Conservation (phyloP, 495 filamentous ascomycete species). For the Halenospora varia region DNA sequence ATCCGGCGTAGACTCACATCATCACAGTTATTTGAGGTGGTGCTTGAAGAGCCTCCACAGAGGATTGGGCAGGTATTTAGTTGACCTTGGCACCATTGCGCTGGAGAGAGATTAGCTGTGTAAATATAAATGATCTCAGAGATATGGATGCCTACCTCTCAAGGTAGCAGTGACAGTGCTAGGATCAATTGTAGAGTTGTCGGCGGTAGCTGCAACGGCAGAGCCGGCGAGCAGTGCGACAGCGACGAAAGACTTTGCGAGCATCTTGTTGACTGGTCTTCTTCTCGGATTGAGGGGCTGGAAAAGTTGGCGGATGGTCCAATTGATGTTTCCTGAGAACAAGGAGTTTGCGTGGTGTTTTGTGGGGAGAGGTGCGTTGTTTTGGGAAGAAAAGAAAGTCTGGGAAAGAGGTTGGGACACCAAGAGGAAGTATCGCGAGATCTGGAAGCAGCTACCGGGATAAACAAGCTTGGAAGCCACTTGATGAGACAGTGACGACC, state of each 20-base stretch:
- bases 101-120: constrained; percentile 22
- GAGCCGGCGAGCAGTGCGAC: constrained; percentile 31
- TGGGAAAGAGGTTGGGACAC: background rate
- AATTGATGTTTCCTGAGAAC: constrained; percentile 10
- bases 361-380: background rate
- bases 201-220: constrained; percentile 30
- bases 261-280: constrained; percentile 23
- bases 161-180: constrained; percentile 17
- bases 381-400: background rate
- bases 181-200: constrained; percentile 32
- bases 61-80: constrained; percentile 30
- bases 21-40: constrained; percentile 27
- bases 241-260: constrained; percentile 17
- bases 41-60: constrained; percentile 21
- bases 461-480: background rate
- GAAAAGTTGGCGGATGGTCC: background rate
- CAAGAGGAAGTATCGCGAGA: background rate
- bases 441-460: background rate
- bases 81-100: constrained; percentile 33
- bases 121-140: background rate
- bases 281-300: background rate
- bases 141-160: constrained; percentile 19
- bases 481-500: background rate
- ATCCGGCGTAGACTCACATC: constrained; percentile 17
- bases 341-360: no score